These are phyloP conservation scores for bread wheat (Triticum aestivum) DNA, from an alignment of 176 grass and related monocot genomes.

Conservation along the genomic window IWGSC_CS_RefSeq_v2.1 NC_057808.1:368972301-368972800, in stretches of 20 bases:
- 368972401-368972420: slow-evolving; percentile 82
- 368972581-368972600: slow-evolving; percentile 61
- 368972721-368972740: slow-evolving; percentile 38
- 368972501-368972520: slow-evolving; percentile 67
- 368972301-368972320: slow-evolving; percentile 71
- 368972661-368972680: slow-evolving; percentile 33
- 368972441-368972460: slow-evolving; percentile 67
- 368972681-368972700: slow-evolving; percentile 26
- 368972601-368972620: slow-evolving; percentile 37
- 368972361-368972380: slow-evolving; percentile 70
- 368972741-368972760: slow-evolving; percentile 41
- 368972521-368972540: slow-evolving; percentile 43
- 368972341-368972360: slow-evolving; percentile 47
- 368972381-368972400: slow-evolving; percentile 80
- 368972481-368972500: slow-evolving; percentile 90
- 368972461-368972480: slow-evolving; percentile 69
- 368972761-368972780: slow-evolving; percentile 28
- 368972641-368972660: slow-evolving; percentile 7
- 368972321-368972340: slow-evolving; percentile 67
- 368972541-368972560: slow-evolving; percentile 39
- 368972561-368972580: slow-evolving; percentile 33
- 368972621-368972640: slow-evolving; percentile 13
- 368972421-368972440: slow-evolving; percentile 71
- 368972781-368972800: not conserved
- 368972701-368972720: slow-evolving; percentile 33